A percentile compares a stretch with the other conserved stretches of the same genome.
Conservation (phyloP, 2,329 filamentous ascomycete genomes). For the Apiospora arundinis region DNA sequence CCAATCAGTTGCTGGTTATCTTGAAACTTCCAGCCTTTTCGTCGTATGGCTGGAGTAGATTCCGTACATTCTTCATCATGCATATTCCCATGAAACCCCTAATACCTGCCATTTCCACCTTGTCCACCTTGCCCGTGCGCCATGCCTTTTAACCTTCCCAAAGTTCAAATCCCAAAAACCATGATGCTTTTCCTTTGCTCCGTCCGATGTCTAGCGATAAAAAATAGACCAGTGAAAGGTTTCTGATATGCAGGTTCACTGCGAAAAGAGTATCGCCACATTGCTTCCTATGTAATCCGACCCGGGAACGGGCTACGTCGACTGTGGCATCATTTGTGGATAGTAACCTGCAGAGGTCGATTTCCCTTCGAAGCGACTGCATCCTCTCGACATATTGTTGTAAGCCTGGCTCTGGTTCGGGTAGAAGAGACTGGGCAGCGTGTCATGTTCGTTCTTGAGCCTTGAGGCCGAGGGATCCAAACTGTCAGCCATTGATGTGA, state of each 20-base stretch:
- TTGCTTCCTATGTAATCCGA: not conserved
- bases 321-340: slow-evolving; percentile 55
- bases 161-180: slow-evolving; percentile 9
- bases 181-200: slow-evolving; percentile 8
- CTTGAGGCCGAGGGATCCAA: slow-evolving; percentile 44
- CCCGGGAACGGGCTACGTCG: slow-evolving; percentile 45
- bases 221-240: slow-evolving; percentile 13
- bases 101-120: not conserved
- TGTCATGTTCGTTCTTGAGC: slow-evolving; percentile 58
- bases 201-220: slow-evolving; percentile 15
- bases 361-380: slow-evolving; percentile 61
- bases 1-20: not conserved
- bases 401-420: slow-evolving; percentile 36
- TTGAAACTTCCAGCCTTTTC: not conserved
- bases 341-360: slow-evolving; percentile 59
- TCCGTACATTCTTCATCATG: slow-evolving; percentile 7
- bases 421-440: slow-evolving; percentile 56
- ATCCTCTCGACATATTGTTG: slow-evolving; percentile 40
- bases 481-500: slow-evolving; percentile 40
- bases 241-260: not conserved
- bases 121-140: slow-evolving; percentile 10
- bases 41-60: not conserved
- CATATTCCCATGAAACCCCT: slow-evolving; percentile 8
- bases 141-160: slow-evolving; percentile 11
- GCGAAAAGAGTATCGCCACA: not conserved